A percentile compares a stretch with the other conserved stretches of the same genome.
Evolutionary conservation across 768 basidiomycete species (phyloP).

Genomic region (Holtermannia corniformis): DNA sequence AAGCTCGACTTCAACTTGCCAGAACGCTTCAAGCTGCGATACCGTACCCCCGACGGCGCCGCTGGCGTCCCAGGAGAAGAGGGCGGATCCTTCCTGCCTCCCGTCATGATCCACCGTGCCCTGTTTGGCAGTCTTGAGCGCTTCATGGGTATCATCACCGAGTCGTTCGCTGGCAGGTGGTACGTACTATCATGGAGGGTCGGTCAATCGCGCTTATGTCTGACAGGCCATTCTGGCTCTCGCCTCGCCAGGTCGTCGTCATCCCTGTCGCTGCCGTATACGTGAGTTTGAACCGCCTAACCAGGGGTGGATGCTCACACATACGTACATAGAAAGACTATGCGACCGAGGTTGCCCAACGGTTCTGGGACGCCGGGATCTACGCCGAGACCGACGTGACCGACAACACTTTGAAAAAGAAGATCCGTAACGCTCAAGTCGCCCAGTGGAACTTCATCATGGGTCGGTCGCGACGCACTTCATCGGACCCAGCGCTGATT

Average conservation of each 20-base stretch:
- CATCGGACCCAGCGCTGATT: background rate
- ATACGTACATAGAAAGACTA: slow-evolving; percentile 89
- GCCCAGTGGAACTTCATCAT: slow-evolving; percentile 98
- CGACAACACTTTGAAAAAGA: slow-evolving; percentile 87
- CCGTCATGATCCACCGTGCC: slow-evolving; percentile 97
- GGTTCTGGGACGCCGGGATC: slow-evolving; percentile 59
- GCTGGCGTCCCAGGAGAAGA: slow-evolving; percentile 27
- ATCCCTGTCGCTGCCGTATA: slow-evolving; percentile 86
- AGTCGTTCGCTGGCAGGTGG: slow-evolving; percentile 98
- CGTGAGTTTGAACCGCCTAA: slow-evolving; percentile 46
- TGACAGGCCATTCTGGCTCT: slow-evolving; percentile 91
- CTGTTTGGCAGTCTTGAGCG: slow-evolving; percentile 88
- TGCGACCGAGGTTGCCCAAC: slow-evolving; percentile 66
- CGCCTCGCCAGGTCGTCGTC: slow-evolving; percentile 88
- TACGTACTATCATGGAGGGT: slow-evolving; percentile 40
- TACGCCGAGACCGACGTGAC: slow-evolving; percentile 89
- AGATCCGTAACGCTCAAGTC: slow-evolving; percentile 93
- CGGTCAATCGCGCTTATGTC: background rate
- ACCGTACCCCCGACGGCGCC: slow-evolving; percentile 57
- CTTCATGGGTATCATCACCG: slow-evolving; percentile 93
- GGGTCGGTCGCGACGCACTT: slow-evolving; percentile 48
- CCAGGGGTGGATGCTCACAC: no score
- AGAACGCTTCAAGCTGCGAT: slow-evolving; percentile 88
- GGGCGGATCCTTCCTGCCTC: slow-evolving; percentile 48
- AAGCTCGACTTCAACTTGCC: slow-evolving; percentile 99